These are phyloP conservation scores for Chlorella sp. DNA, from an alignment of 139 green algal genomes.

Conservation along the genomic window DNA sequence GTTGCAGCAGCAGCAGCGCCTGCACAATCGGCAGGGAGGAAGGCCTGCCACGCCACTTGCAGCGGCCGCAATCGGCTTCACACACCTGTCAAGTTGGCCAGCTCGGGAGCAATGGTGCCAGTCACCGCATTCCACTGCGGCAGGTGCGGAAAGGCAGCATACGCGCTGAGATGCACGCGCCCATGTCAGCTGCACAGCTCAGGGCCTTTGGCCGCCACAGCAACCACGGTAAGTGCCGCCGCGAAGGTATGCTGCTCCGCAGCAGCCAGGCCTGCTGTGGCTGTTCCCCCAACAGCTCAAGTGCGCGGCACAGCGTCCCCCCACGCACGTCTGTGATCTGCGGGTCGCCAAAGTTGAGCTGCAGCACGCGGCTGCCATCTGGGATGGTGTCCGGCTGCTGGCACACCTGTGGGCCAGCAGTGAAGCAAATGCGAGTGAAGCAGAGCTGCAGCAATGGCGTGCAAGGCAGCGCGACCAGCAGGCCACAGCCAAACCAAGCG, in stretches of 20 bases:
- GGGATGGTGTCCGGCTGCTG: neutral
- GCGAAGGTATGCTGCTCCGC: too few species aligned
- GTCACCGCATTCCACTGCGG: conserved; percentile 38
- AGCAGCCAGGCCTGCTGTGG: too few species aligned
- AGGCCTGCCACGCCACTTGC: neutral
- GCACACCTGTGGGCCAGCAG: conserved; percentile 17
- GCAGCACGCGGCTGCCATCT: conserved; percentile 38
- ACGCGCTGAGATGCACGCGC: too few species aligned
- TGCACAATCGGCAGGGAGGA: neutral
- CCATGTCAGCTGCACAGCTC: too few species aligned
- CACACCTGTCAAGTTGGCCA: conserved; percentile 33
- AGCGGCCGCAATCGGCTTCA: neutral
- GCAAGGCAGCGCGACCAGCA: neutral
- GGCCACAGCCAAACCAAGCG: neutral
- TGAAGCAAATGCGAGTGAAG: too few species aligned
- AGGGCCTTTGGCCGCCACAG: too few species aligned
- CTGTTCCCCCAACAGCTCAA: too few species aligned
- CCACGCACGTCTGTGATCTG: conserved; percentile 28
- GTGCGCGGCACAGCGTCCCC: too few species aligned
- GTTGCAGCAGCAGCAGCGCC: too few species aligned
- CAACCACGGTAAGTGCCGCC: too few species aligned
- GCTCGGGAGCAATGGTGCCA: conserved; percentile 14
- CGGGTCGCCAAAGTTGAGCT: conserved; percentile 50
- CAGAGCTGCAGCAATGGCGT: neutral
- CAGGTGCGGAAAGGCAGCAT: too few species aligned